Evolutionary conservation across 2,329 filamentous ascomycete species (phyloP).

Genomic region (Nemania serpens): DNA sequence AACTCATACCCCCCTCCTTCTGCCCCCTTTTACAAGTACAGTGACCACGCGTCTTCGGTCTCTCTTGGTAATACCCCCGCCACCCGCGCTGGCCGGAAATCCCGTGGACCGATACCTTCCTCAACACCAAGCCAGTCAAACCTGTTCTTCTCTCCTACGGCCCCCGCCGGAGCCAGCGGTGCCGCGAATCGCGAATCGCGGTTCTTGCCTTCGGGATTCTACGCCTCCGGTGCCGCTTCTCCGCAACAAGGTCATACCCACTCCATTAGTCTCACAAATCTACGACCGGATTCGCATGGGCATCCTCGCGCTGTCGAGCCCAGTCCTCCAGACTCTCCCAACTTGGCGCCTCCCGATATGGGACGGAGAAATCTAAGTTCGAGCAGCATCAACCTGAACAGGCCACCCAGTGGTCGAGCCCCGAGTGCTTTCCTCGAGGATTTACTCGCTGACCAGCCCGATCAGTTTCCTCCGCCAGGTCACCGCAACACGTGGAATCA

Average conservation of each 20-base stretch:
- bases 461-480: conserved; percentile 51
- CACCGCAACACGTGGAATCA: conserved; percentile 37
- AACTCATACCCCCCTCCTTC: conserved; percentile 62
- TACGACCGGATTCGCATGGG: conserved; percentile 63
- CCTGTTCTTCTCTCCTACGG: conserved; percentile 95
- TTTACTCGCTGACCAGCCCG: conserved; percentile 76
- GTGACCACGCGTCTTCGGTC: conserved; percentile 61
- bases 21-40: conserved; percentile 68
- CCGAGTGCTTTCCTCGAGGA: conserved; percentile 92
- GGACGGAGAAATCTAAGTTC: conserved; percentile 55
- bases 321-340: conserved; percentile 70
- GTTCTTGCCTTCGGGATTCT: conserved; percentile 92
- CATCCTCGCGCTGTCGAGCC: conserved; percentile 54
- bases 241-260: conserved; percentile 52
- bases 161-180: conserved; percentile 58
- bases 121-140: conserved; percentile 67
- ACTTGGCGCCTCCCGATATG: conserved; percentile 47
- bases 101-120: conserved; percentile 58
- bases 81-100: conserved; percentile 57
- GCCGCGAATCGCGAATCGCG: conserved; percentile 69
- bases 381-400: conserved; percentile 70
- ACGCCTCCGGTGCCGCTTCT: conserved; percentile 69
- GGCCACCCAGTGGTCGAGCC: conserved; percentile 70
- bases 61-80: conserved; percentile 51
- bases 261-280: conserved; percentile 64